Base-by-base conservation (phyloP, 768 basidiomycete genomes). In the Xanthoconium purpureum region DNA sequence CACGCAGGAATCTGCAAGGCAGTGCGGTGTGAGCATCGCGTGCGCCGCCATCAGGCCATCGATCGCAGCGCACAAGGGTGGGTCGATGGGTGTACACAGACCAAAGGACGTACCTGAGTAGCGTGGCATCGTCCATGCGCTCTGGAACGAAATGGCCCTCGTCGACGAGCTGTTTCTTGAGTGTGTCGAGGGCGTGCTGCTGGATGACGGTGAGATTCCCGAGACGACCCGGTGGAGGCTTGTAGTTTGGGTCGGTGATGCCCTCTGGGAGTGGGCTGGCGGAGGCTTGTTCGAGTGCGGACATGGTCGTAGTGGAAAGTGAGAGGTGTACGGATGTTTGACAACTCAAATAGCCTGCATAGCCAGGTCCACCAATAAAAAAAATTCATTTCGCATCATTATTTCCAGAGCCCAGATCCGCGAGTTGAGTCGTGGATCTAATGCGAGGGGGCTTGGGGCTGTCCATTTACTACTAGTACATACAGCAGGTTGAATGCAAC, bases 1-100 rank as follows among this genome's bases (percentile, higher is more conserved):
- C 97, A 36, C 97, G 82, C 57, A 98, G 75, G 76, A 96, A 99
- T 66, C 94, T 92, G 58, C 4, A 18, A 29, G 6, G 13, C 2
- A 33, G 18, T 2, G 17, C 3, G 3, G 29, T 2, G 18, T 42
- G 47, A 47, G 38, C 30, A 32, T 56, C 37, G 55, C 20, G 54
- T 47, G 52, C 42, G 24, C 15, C n/a, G 24, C 37, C 54, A 65
- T 64, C 70, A 4, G 24, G 53, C 40, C 29, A 20, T 48, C 50
- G 57, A 63, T 59, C 58, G 52, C 48, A 11, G 14, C 28, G 17
- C 36, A 53, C 13, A 29, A 30, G 43, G 45, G 51, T 44, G 55
- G 50, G 45, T n/a, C n/a, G 20, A 18, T 13, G 43, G 2, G 36
- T 18, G 32, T 20, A 50, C 40, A 37, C 33, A 29, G 36, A 43